A percentile compares a stretch with the other conserved stretches of the same genome.
phyloP scores from a whole-genome alignment of 2,329 filamentous ascomycete genomes.

The Chaetomium strumarium region DNA sequence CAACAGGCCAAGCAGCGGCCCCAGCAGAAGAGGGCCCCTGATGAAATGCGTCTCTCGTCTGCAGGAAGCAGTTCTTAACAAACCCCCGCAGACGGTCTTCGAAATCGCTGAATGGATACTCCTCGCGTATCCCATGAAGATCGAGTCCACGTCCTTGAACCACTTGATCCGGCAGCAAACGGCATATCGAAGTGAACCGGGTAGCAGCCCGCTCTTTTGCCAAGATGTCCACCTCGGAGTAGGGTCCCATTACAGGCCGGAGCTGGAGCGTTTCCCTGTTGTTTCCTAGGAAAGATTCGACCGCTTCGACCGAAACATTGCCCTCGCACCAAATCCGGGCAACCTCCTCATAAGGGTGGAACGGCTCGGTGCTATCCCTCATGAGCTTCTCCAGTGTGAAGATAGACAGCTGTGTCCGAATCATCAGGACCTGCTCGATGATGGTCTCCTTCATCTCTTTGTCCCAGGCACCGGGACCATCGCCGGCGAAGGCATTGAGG shows the following conservation, averaged over 20 bases:
- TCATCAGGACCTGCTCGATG: constrained; percentile 15
- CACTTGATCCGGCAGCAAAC: constrained; percentile 5
- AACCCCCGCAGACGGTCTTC: constrained; percentile 8
- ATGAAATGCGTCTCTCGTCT: constrained; percentile 7
- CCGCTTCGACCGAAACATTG: constrained; percentile 9
- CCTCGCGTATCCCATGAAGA: constrained; percentile 5
- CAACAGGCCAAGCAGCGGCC: not conserved
- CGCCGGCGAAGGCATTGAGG: constrained; percentile 13
- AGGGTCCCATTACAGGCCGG: constrained; percentile 3
- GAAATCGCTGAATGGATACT: constrained; percentile 11
- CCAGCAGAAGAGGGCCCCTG: not conserved
- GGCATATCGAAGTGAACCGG: constrained; percentile 13
- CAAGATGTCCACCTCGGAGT: constrained; percentile 1
- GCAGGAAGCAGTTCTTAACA: constrained; percentile 5
- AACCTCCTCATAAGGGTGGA: constrained; percentile 14
- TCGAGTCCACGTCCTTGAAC: constrained; percentile 3
- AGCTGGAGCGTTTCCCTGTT: constrained; percentile 15
- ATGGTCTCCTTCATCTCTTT: constrained; percentile 7
- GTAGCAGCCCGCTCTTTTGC: constrained; percentile 5
- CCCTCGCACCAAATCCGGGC: constrained; percentile 19
- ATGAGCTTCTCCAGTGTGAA: constrained; percentile 12
- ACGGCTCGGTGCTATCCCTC: not conserved
- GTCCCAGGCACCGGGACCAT: not conserved
- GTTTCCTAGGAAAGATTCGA: constrained; percentile 14
- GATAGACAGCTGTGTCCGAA: constrained; percentile 22